Conservation (phyloP, 2,329 filamentous ascomycete genomes). For the Tolypocladium nubicola region DNA sequence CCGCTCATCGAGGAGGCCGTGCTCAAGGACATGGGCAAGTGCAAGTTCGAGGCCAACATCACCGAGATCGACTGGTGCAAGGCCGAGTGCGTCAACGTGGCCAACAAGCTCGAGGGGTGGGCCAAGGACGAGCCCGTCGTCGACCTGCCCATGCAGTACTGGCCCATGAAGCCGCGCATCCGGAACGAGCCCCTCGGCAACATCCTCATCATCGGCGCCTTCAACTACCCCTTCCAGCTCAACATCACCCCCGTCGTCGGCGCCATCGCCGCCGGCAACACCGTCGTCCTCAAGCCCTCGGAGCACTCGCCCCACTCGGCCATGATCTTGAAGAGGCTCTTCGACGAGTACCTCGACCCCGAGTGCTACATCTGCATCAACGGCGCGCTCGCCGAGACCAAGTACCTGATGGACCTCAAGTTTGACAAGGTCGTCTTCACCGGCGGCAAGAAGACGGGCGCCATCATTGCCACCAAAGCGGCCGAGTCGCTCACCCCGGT, state of each 20-base stretch:
- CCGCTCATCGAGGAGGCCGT: constrained; percentile 65
- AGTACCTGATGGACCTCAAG: constrained; percentile 71
- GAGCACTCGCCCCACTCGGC: constrained; percentile 70
- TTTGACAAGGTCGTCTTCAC: constrained; percentile 99
- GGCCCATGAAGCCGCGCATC: constrained; percentile 61
- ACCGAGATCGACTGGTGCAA: constrained; percentile 69
- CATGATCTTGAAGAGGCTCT: constrained; percentile 67
- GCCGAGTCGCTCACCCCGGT: constrained; percentile 83
- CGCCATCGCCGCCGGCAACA: constrained; percentile 87
- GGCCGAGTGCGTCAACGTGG: constrained; percentile 70
- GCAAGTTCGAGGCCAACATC: constrained; percentile 60
- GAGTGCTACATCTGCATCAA: constrained; percentile 70
- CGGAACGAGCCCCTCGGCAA: constrained; percentile 80
- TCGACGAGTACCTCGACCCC: constrained; percentile 66
- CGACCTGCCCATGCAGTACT: constrained; percentile 59
- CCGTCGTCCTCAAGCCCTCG: constrained; percentile 81
- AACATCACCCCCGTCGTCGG: constrained; percentile 71
- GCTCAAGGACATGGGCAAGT: constrained; percentile 68
- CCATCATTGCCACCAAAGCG: constrained; percentile 81
- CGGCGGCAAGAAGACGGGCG: constrained; percentile 66
- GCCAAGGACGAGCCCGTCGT: constrained; percentile 67
- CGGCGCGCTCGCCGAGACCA: constrained; percentile 70
- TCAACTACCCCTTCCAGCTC: constrained; percentile 87
- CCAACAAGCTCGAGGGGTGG: constrained; percentile 71
- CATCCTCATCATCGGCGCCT: constrained; percentile 79